Evolutionary conservation across 2,329 filamentous ascomycete species (phyloP), one percentile per base, ranked within the genome.

Genomic region (Phoma sp.): DNA sequence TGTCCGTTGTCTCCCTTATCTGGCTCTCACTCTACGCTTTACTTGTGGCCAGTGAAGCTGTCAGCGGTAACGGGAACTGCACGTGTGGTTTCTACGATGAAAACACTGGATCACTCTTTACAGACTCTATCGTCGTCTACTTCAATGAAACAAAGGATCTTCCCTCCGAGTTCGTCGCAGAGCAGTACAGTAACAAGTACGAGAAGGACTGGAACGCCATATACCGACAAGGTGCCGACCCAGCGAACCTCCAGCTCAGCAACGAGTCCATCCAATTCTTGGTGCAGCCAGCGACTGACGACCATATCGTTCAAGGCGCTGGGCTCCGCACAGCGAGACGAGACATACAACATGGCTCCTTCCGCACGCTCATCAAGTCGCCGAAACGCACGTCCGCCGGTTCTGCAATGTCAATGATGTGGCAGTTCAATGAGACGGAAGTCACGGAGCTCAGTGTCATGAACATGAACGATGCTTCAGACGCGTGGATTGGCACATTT

Each of bases 291-390:
- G 52, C 70, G 2, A 69, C 68, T 22, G 40, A 64, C 0, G 53
- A 76, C 5, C 78, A 81, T 57, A 60, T 80, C 0, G 78, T 81
- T n/a, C 66, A 71, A 17, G 80, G 80, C 22, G 77, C 72, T 6
- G 72, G 75, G 37, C 70, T 82, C 38, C 71, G 75, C 22, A 80
- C 77, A 4, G 56, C 70, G 22, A 69, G 80, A 32, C 75, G 76
- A 35, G 80, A 82, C 55, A 81, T 82, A 19, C 73, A 79, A 31
- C 79, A 78, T 71, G 80, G 80, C 43, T 78, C 78, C 9, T 81
- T 82, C 57, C 73, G 78, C 24, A 69, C 74, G 1, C 70, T 75
- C 22, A 73, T 82, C 68, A 74, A 75, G 47, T 73, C 77, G n/a
- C 73, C 79, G 4, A 65, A 62, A 27, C 63, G 62, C 17, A 72